Base-by-base conservation (phyloP, 345 rosid genomes). In the Camelina laxa region DNA sequence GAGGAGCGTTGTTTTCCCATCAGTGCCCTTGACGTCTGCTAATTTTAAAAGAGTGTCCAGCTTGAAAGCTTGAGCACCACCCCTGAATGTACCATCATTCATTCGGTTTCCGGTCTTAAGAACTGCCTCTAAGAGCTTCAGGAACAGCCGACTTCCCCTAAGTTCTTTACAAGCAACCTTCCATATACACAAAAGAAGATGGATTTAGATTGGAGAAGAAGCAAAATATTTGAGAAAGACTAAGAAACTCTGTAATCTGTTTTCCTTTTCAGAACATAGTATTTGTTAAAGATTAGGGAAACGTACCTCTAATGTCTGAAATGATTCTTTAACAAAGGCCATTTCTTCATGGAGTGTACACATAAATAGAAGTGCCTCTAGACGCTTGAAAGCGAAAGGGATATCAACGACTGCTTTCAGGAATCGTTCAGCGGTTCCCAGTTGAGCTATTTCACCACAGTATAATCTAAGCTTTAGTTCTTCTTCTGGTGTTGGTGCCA, bases 41-140 rank as follows among this genome's bases (percentile, higher is more conserved):
- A 96, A 72, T 82, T 96, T 96, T 81, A 96, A 75, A 78, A 96
- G 98, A 9, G 99, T 96, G 80, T 96, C 98, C 21, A 96, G 98
- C 84, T 91, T 96, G 76, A 96, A 96, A 24, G 99, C 98, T 80
- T 86, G 97, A 15, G 99, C 99, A 39, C 94, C 90, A 33, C 99
- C 99, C 35, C 99, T 90, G 63, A 90, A 96, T 42, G 99, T 96
- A 49, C 99, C 99, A 82, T 87, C 84, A 67, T 96, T 96, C 99
- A 96, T 96, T 48, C 99, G 89, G 75, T 96, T 96, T 73, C 99
- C 99, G 7, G 99, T 96, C 82, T 96, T 96, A 10, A 96, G 96
- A 82, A 96, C 98, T 59, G 99, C 99, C 83, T 96, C 99, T 67
- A 96, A 82, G 65, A 96, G 91, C 85, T 92, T 96, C 74, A 91